Evolutionary conservation across 164 flowering plant genomes (phyloP), one percentile per base, ranked within the genome.

Genomic region (Umbellularia californica): DNA sequence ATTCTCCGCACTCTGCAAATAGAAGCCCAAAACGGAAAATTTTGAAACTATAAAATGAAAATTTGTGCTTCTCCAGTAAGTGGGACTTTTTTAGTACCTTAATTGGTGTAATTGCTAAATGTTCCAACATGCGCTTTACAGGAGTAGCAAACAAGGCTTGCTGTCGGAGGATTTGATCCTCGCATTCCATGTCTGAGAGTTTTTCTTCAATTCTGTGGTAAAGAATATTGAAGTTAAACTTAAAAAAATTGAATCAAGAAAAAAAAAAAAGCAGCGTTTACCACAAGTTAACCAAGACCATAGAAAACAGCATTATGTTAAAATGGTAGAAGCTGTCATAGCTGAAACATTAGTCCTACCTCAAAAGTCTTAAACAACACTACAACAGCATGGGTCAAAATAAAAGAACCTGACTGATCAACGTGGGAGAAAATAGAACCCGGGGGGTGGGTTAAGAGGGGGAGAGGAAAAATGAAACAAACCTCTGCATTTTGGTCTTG

Each of bases 401-500:
- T 47, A 70, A 25, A 70, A 52, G 24, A 51, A 64, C 27, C 60
- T 22, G n/a, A 64, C 66, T 7, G 28, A 30, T 35, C 47, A 35
- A 35, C 10, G 10, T 35, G 47, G 47, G 47, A 35, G 10, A 35
- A 35, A 5, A 35, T 10, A 35, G 47, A 35, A 35, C 47, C 47
- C 1, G 0, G 47, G 47, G 47, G 47, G 10, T 35, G 47, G 47
- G 47, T 7, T 35, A 35, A 35, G 10, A 35, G 47, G 47, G 47
- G 47, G 10, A 35, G 47, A 35, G 10, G 47, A 35, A 27, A 27
- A 66, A 66, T 12, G 12, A 58, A 35, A 69, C 70, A 47, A 77
- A 95, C 99, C 93, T 93, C 62, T 92, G 93, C 93, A 92, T 90
- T 71, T 81, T 78, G 58, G 88, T 90, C 87, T 96, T 91, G 82